Evolutionary conservation across 768 basidiomycete species (phyloP), one percentile per base, ranked within the genome.

Genomic region (Gymnopilus junonius): DNA sequence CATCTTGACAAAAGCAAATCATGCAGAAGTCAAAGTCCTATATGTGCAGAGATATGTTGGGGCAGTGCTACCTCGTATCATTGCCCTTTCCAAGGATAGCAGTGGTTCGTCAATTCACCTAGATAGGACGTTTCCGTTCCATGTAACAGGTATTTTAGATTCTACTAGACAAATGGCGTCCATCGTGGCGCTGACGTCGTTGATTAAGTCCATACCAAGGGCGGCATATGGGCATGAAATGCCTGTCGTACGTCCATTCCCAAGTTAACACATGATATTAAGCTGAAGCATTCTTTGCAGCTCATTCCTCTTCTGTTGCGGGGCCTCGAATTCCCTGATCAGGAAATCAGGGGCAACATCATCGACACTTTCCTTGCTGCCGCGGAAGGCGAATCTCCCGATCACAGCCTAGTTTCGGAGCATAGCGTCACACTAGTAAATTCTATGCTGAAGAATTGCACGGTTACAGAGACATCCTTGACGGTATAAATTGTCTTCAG

Each of bases 271-370:
- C 20, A 51, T 40, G 10, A 37, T n/a, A 31, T 25, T 39, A 43
- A 17, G 48, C 32, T 20, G 39, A 51, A 20, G 59, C 11, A 8
- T 50, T 35, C 15, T 32, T n/a, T 68, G 8, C 58, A 99, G 96
- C 84, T 99, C 12, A 85, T 98, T 67, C 95, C 97, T 0, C 82
- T 98, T 14, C 81, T 99, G 4, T 78, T 99, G 43, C 91, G 92
- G 15, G 91, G 94, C 3, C 84, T 99, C 17, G 88, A 92, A 42
- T 77, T 97, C 4, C 86, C 89, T 3, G 89, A 94, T 72, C 75
- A 85, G 8, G 82, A 85, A 27, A 87, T 96, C 63, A 88, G 94
- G 23, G 82, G 85, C 15, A 89, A 91, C 75, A 89, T 95, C 53
- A 91, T 98, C 59, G 87, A 92, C 57, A 91, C 89, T 8, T 82